Base-by-base conservation (phyloP, 495 filamentous ascomycete genomes). In the Xylaria grammica region DNA sequence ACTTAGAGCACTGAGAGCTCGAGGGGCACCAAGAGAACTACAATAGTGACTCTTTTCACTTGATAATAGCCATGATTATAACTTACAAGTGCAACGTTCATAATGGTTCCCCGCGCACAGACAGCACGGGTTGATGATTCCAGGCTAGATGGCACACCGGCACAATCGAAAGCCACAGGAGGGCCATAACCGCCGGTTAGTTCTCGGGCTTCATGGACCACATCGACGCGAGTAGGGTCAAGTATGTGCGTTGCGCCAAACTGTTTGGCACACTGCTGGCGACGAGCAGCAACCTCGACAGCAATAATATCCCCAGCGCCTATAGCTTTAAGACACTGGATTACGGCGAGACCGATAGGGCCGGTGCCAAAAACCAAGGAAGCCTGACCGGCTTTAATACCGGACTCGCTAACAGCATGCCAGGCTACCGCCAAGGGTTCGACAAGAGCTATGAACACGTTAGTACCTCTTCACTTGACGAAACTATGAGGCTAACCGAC, bases 381-480 rank as follows among this genome's bases (percentile, higher is more conserved):
- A 3, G 76, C 76, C 55, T 85, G 77, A n/a, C 76, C 75, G 17
- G 71, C 61, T 58, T 87, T 81, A 67, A 86, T 78, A 0, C 81
- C 78, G 17, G 79, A 82, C 46, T 79, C 70, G 19, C 81, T 82
- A 44, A 90, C 82, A n/a, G 86, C 86, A 70, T 90, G 87, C 87
- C 87, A 90, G 57, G 80, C 88, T 4, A 90, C 87, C 10, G 85
- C 75, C 0, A 90, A 75, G 0, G 88, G 88, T 61, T 90, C 87
- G 48, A 89, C 74, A 19, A 87, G 74, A 3, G 87, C 85, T 79
- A 11, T 6, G 15, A 10, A 6, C 13, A 20, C 4, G 34, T 61
- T 7, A 61, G 58, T 22, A 42, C 26, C 54, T 45, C 15, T 9
- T 44, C 8, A 1, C 26, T 34, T 36, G 13, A 49, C 4, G 19